Base-by-base conservation (phyloP, 129 eudicot genomes). In the Heracleum sosnowskyi region DNA sequence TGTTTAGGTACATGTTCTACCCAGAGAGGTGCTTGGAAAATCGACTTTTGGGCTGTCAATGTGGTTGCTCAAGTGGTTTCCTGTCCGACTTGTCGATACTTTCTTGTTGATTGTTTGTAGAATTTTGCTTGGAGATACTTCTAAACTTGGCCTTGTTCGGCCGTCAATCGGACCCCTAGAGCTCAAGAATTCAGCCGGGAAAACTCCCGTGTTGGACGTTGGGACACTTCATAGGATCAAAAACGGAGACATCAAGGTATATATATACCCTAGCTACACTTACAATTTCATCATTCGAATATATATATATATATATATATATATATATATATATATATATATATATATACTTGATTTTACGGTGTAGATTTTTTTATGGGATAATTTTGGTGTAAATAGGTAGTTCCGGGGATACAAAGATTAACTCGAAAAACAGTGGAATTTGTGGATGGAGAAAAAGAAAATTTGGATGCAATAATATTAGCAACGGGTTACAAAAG, bases 41-140 rank as follows among this genome's bases (percentile, higher is more conserved):
- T 95, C 98, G 41, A 95, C 98, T 87, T 95, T 95, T 73, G 98
- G 91, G 86, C 63, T 95, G 87, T 95, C 97, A 84, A 95, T 95
- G 98, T 95, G 96, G 91, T 81, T 95, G 81, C 96, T 95, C 80
- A 91, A 91, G 92, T 95, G 98, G 98, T 77, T 95, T 20, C 98
- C 96, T 57, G 79, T 91, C 79, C 85, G 87, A 79, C 86, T 90
- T 49, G 98, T 91, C 57, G 98, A 95, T 81, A 81, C 89, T 16
- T 85, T 95, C 71, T 82, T 95, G 29, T 84, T 95, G 75, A 87
- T 90, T 63, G 82, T 86, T 40, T 87, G 96, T 7, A 70, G 94
- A 90, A 62, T 91, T 16, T 53, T 91, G 42, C 85, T 91, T 3
- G 98, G 98, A 5, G 86, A 92, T 82, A 95, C 98, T 2, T 80